These are phyloP conservation scores for Schizophyllum commune DNA, from an alignment of 1,284 basidiomycete species.

Conservation along the genomic window DNA sequence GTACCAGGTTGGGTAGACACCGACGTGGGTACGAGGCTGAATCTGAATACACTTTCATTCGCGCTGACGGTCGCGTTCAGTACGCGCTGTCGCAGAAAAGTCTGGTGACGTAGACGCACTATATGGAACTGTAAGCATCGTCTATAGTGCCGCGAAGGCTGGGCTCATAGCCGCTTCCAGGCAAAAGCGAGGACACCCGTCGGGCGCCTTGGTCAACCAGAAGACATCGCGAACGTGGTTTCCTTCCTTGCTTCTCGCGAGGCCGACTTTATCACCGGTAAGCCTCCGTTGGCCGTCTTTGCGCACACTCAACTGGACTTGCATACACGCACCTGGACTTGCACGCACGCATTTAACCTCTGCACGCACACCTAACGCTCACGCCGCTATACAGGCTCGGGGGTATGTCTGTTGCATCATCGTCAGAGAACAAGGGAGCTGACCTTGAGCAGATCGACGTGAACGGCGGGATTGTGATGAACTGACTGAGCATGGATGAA, in stretches of 20 bases:
- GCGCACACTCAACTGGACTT: too few relatives aligned
- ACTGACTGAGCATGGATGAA: too few relatives aligned
- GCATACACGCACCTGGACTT: too few relatives aligned
- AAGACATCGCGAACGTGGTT: conserved; percentile 17
- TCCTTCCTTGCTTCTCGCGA: conserved; percentile 18
- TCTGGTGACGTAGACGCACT: background rate
- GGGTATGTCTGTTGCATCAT: too few relatives aligned
- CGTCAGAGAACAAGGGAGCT: too few relatives aligned
- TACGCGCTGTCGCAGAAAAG: background rate
- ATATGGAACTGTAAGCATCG: background rate
- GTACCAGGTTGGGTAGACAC: conserved; percentile 29
- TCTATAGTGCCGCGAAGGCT: too few relatives aligned
- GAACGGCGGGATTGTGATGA: too few relatives aligned
- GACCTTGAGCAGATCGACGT: too few relatives aligned
- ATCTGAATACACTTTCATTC: too few relatives aligned
- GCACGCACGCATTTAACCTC: too few relatives aligned
- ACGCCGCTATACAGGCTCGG: too few relatives aligned
- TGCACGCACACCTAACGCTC: too few relatives aligned
- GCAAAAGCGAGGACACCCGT: background rate
- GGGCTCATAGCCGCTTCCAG: background rate
- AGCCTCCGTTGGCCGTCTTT: background rate
- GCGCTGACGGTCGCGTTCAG: background rate
- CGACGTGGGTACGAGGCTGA: conserved; percentile 21
- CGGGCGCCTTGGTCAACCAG: conserved; percentile 6
- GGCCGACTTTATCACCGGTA: conserved; percentile 18